These are phyloP conservation scores for Fusarium chaquense DNA, from an alignment of 2,329 filamentous ascomycete species.

Conservation along the genomic window DNA sequence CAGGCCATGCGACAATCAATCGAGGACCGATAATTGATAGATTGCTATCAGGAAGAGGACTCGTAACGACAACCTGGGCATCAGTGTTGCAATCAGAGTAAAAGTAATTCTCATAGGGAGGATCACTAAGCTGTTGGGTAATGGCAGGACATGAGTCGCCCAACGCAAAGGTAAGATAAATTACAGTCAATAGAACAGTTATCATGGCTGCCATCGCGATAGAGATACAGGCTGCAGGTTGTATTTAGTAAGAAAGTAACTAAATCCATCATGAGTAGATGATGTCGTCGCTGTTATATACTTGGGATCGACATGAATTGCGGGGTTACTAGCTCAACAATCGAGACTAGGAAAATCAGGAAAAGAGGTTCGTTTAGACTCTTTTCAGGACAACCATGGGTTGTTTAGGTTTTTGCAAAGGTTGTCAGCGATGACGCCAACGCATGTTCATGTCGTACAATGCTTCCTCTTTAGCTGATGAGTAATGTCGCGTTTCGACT, in stretches of 20 bases:
- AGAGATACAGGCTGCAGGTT: neutral
- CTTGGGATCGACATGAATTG: slow-evolving; percentile 6
- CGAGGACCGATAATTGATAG: slow-evolving; percentile 67
- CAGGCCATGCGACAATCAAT: slow-evolving; percentile 73
- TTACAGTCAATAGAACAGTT: neutral
- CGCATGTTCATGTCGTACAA: neutral
- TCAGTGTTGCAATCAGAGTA: slow-evolving; percentile 72
- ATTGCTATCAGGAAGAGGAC: slow-evolving; percentile 65
- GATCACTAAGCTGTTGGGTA: slow-evolving; percentile 59
- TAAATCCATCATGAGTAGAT: too few species aligned
- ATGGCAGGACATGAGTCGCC: slow-evolving; percentile 9
- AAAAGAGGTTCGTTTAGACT: neutral
- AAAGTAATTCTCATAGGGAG: slow-evolving; percentile 74
- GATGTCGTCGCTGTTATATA: slow-evolving; percentile 4
- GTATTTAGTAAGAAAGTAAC: too few species aligned
- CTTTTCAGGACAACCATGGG: neutral
- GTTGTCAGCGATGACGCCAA: slow-evolving; percentile 16
- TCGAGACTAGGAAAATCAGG: slow-evolving; percentile 17
- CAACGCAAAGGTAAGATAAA: neutral
- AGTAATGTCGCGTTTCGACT: too few species aligned
- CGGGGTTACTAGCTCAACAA: slow-evolving; percentile 12
- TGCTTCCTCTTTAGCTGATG: neutral
- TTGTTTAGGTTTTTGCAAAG: neutral
- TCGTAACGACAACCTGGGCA: slow-evolving; percentile 71
- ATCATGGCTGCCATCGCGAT: neutral